Percentiles rank a stretch among this genome's conserved stretches.
phyloP scores from a whole-genome alignment of 176 grass and related monocot species.

The Lolium perenne region DNA sequence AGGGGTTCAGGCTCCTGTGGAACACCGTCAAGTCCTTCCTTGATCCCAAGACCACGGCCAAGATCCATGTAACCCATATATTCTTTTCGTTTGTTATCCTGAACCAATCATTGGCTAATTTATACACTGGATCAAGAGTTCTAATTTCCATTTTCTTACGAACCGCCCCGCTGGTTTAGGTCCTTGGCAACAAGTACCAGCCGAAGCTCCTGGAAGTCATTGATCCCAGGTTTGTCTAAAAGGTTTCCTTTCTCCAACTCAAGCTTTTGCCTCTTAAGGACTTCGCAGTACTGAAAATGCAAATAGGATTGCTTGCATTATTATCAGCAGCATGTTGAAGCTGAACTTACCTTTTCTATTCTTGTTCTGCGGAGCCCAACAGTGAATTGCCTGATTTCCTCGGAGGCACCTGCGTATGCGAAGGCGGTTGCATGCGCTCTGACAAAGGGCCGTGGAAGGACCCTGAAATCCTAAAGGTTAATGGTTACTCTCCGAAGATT shows the following conservation, averaged over 20 bases:
- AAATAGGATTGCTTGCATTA: slow-evolving; percentile 10
- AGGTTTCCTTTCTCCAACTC: background rate
- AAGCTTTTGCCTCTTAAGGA: background rate
- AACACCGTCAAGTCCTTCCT: slow-evolving; percentile 98
- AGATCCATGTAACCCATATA: slow-evolving; percentile 74
- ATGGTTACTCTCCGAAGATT: slow-evolving; percentile 33
- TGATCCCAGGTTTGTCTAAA: slow-evolving; percentile 72
- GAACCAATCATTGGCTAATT: too few species aligned
- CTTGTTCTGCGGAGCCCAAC: background rate
- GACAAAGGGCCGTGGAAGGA: slow-evolving; percentile 99
- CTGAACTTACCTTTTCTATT: slow-evolving; percentile 30
- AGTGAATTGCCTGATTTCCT: slow-evolving; percentile 95
- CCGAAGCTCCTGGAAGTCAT: slow-evolving; percentile 94
- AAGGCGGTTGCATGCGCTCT: slow-evolving; percentile 88
- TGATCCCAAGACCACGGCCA: slow-evolving; percentile 92
- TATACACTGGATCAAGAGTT: background rate
- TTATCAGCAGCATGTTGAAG: background rate
- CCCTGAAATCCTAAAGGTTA: slow-evolving; percentile 86
- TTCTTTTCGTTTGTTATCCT: background rate
- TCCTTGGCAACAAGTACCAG: slow-evolving; percentile 93
- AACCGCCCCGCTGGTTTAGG: slow-evolving; percentile 43
- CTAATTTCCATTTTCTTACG: background rate
- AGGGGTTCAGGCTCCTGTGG: slow-evolving; percentile 95
- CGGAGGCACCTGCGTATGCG: slow-evolving; percentile 89
- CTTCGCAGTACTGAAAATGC: background rate